Conservation (phyloP, 1,139 yeast species). For the Sporopachydermia cereana region DNA sequence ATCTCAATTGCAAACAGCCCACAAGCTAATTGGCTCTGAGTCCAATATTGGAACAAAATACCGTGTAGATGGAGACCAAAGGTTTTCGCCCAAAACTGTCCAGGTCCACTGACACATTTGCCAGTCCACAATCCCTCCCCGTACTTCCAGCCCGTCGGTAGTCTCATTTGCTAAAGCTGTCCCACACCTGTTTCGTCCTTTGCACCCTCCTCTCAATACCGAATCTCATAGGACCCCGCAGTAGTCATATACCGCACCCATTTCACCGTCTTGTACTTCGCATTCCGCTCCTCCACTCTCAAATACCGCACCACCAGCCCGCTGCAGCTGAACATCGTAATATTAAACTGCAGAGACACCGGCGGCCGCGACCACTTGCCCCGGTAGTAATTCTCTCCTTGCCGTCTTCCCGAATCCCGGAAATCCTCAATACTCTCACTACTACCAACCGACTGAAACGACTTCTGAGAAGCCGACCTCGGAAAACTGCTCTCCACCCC, state of each 20-base stretch:
- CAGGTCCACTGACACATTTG: too few species aligned
- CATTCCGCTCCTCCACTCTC: constrained; percentile 47
- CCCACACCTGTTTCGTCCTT: too few species aligned
- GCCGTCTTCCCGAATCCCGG: neutral
- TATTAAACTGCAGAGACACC: constrained; percentile 52
- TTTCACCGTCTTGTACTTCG: constrained; percentile 62
- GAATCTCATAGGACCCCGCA: constrained; percentile 71
- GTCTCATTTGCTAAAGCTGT: too few species aligned
- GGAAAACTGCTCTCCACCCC: neutral
- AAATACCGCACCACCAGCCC: constrained; percentile 68
- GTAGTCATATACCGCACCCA: constrained; percentile 75
- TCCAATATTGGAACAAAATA: too few species aligned
- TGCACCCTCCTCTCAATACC: constrained; percentile 41
- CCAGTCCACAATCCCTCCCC: too few species aligned
- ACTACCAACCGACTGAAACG: neutral
- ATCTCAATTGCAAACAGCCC: too few species aligned
- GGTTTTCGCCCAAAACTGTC: too few species aligned
- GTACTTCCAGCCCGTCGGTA: too few species aligned
- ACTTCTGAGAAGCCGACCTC: neutral
- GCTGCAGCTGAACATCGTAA: constrained; percentile 70
- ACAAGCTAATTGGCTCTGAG: too few species aligned
- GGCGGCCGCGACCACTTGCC: constrained; percentile 63
- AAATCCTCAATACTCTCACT: neutral
- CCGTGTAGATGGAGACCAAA: too few species aligned
- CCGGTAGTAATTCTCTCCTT: constrained; percentile 3